Base-by-base conservation (phyloP, 306 rosid genomes). In the Vigna angularis region DNA sequence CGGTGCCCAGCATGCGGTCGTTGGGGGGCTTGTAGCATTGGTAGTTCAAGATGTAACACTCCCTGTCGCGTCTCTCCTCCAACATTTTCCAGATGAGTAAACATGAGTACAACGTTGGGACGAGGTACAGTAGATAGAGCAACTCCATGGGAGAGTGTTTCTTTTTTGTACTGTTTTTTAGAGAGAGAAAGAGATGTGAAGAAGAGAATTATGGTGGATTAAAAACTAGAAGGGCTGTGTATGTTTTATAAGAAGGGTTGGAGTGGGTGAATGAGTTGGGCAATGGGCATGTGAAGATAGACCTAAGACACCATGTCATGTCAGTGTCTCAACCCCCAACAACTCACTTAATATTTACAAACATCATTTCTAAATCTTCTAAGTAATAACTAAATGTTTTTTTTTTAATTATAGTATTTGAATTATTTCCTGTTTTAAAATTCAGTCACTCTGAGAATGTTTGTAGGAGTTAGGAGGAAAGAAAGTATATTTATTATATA, bases 11-110 rank as follows among this genome's bases (percentile, higher is more conserved):
- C 88, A 75, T 89, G 53, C 94, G 74, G 13, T 91, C 93, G 9
- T 84, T 82, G 5, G 88, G 68, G 28, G 98, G 94, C 47, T 84
- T 93, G 81, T 85, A 78, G 55, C 91, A 90, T 75, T 93, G 87
- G 79, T 91, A 93, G 73, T 88, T 89, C 16, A 93, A 70, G 59
- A 93, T 87, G 90, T 89, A 91, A 32, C 97, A 89, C 7, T 91
- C 85, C 20, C 85, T 82, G 82, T 92, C 89, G 17, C 84, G 75
- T 34, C 55, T 89, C 0, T 61, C 56, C 26, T 88, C 80, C 0
- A 84, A 84, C 49, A 79, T 44, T 40, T 77, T 92, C 93, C 92
- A 94, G 72, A 90, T 22, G 36, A 83, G 63, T 70, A 83, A 71
- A 58, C 85, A 45, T 4, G 85, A 47, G 78, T 74, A 92, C 81